Evolutionary conservation across 306 rosid genomes (phyloP).

Genomic region (Inga laurina): DNA sequence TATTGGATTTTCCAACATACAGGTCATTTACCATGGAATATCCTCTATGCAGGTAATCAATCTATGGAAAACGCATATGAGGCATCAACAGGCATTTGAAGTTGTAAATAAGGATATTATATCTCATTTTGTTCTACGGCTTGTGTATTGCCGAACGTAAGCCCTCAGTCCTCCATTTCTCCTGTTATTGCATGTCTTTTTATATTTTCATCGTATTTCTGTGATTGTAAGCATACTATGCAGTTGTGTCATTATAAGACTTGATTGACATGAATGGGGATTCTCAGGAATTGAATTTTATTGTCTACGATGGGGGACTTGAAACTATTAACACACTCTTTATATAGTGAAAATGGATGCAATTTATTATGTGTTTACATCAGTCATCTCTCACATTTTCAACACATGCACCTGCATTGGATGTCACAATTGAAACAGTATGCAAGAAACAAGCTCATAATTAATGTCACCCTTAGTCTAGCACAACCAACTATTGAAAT

Average conservation of each 20-base stretch:
- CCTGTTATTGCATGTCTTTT: neutral
- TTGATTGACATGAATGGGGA: too few species aligned
- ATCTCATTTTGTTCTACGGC: conserved; percentile 89
- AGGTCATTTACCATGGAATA: conserved; percentile 20
- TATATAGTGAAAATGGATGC: too few species aligned
- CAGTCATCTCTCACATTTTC: too few species aligned
- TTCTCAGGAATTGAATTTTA: too few species aligned
- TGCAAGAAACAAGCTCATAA: conserved; percentile 9
- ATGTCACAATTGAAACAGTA: too few species aligned
- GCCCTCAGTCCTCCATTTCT: conserved; percentile 10
- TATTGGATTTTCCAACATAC: neutral
- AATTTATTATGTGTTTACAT: too few species aligned
- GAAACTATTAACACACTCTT: too few species aligned
- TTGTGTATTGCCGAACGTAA: conserved; percentile 92
- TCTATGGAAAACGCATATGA: conserved; percentile 68
- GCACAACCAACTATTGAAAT: neutral
- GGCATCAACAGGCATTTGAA: conserved; percentile 69
- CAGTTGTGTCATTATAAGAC: too few species aligned
- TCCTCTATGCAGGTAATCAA: conserved; percentile 49
- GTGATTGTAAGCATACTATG: conserved; percentile 22
- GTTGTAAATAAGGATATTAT: conserved; percentile 79
- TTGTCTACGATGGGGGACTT: too few species aligned
- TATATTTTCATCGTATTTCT: neutral
- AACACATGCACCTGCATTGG: too few species aligned
- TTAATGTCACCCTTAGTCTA: too few species aligned